Base-by-base conservation (phyloP, 2,329 filamentous ascomycete species). In the Cordyceps pruinosa region DNA sequence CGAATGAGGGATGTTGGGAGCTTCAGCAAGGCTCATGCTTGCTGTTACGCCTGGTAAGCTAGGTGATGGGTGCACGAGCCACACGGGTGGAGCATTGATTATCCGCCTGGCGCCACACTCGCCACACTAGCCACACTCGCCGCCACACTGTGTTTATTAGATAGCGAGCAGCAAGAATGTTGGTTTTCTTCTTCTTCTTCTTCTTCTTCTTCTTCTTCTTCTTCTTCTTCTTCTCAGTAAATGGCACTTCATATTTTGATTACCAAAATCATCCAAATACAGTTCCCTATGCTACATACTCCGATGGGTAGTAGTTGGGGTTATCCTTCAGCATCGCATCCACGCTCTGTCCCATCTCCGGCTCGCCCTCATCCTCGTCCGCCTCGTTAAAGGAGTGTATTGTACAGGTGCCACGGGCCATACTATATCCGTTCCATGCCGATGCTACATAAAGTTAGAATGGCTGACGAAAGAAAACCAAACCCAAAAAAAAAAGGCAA, bases 341-440 rank as follows among this genome's bases (percentile, higher is more conserved):
- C 57, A 87, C 83, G 58, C 79, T 78, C 13, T 76, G 73, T 0
- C 84, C 84, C 47, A 73, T 72, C 0, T 78, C 78, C 7, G 77
- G 77, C 2, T 78, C 85, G 58, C 90, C 87, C 62, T 90, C 88
- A 2, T 81, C 77, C 0, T 79, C 75, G 1, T 76, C 68, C 0
- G 79, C 78, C 62, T 90, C 86, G 60, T 90, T 90, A 79, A 86
- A 94, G 1, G 83, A 83, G 68, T 96, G 90, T 19, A 93, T 70
- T 0, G 87, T 87, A 61, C 88, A 90, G 1, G 89, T 93, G 13
- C 89, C 89, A 17, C 82, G 78, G 0, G 84, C 80, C 69, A 87
- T 84, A 48, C 85, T 86, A 73, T 84, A 88, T 23, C 89, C 89
- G 63, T 92, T 92, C 86, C 89, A 90, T 0, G 86, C 84, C 9